Percentiles rank a stretch among this genome's conserved stretches.
These are phyloP conservation scores for Dothistroma septosporum DNA, from an alignment of 2,329 filamentous ascomycete genomes.

Conservation along the genomic window DNA sequence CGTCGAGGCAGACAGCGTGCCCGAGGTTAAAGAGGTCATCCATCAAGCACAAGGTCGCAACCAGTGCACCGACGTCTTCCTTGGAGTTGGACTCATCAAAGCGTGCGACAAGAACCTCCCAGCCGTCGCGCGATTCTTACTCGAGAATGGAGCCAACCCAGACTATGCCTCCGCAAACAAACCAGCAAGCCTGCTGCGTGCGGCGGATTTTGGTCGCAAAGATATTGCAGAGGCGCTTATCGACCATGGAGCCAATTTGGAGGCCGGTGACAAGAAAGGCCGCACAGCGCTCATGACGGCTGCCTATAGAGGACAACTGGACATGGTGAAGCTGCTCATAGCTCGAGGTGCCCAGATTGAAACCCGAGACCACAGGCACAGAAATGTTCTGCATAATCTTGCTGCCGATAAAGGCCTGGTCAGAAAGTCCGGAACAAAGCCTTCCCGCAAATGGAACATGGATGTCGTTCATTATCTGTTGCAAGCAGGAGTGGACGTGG, in stretches of 20 bases:
- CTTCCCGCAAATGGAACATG: slow-evolving; percentile 17
- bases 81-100: slow-evolving; percentile 40
- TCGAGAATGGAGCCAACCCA: slow-evolving; percentile 38
- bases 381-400: slow-evolving; percentile 40
- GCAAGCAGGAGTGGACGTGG: slow-evolving; percentile 22
- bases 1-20: slow-evolving; percentile 37
- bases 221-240: slow-evolving; percentile 18
- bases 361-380: slow-evolving; percentile 20
- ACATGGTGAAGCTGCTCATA: slow-evolving; percentile 39
- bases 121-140: slow-evolving; percentile 31
- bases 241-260: slow-evolving; percentile 20
- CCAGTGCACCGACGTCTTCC: slow-evolving; percentile 38
- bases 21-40: slow-evolving; percentile 34
- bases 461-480: slow-evolving; percentile 24
- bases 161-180: slow-evolving; percentile 29
- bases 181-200: slow-evolving; percentile 20
- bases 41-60: slow-evolving; percentile 34
- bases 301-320: slow-evolving; percentile 40
- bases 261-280: slow-evolving; percentile 42
- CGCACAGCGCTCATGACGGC: slow-evolving; percentile 44
- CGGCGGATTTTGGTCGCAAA: slow-evolving; percentile 19
- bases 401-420: slow-evolving; percentile 38
- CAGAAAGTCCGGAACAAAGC: slow-evolving; percentile 11
- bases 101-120: slow-evolving; percentile 37
- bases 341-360: slow-evolving; percentile 24